phyloP scores from a whole-genome alignment of 78 protist genomes.

The Dictyostelium firmibasis region DNA sequence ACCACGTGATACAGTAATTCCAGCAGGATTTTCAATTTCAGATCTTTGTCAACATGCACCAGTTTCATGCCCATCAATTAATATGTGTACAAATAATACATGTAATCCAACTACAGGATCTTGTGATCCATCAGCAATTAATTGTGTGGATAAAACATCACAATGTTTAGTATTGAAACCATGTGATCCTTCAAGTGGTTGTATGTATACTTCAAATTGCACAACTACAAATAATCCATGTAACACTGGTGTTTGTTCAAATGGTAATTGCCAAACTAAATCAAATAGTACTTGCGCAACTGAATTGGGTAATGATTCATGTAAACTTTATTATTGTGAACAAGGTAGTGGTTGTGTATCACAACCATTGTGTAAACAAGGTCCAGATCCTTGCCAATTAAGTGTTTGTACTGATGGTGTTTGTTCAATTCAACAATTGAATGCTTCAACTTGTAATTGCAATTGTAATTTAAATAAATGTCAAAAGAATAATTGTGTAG shows the following conservation, averaged over 20 bases:
- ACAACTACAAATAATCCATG: not conserved
- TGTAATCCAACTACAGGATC: not conserved
- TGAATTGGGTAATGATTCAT: not conserved
- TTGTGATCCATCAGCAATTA: not conserved
- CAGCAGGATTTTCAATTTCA: not conserved
- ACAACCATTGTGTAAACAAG: constrained; percentile 1
- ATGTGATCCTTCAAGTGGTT: not conserved
- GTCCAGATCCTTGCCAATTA: not conserved
- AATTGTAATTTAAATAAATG: not conserved
- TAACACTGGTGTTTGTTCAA: not conserved
- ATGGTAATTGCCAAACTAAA: not conserved
- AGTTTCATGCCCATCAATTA: not conserved
- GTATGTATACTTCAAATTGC: not conserved
- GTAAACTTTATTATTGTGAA: not conserved
- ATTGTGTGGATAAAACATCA: not conserved
- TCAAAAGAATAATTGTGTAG: not conserved
- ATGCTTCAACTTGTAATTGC: not conserved
- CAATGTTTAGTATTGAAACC: not conserved
- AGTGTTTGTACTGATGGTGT: not conserved
- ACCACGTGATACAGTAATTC: not conserved
- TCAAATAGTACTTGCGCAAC: not conserved
- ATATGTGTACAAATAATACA: not conserved
- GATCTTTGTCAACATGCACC: not conserved
- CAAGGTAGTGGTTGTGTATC: not conserved
- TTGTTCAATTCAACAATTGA: not conserved